Conservation (phyloP, 2,329 filamentous ascomycete species). For the Fusarium xyrophilum region DNA sequence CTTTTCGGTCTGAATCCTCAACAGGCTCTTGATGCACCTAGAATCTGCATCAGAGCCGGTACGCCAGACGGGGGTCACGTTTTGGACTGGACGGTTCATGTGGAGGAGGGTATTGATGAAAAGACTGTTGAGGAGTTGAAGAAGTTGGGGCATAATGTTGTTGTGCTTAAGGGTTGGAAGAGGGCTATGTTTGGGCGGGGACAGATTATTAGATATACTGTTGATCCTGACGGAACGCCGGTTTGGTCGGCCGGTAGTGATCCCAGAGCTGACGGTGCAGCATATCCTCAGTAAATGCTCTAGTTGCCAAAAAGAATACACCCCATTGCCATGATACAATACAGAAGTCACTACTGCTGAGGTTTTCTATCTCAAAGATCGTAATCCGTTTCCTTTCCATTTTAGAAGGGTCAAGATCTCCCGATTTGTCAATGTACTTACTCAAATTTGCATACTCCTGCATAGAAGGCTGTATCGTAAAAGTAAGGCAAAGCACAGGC, state of each 20-base stretch:
- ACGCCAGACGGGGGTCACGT: conserved; percentile 67
- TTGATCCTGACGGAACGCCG: conserved; percentile 72
- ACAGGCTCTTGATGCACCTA: conserved; percentile 85
- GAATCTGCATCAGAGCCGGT: conserved; percentile 84
- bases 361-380: too few relatives aligned
- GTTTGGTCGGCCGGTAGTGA: conserved; percentile 93
- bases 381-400: too few relatives aligned
- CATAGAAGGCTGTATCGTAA: too few relatives aligned
- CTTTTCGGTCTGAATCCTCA: conserved; percentile 84
- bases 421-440: too few relatives aligned
- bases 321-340: fast-evolving
- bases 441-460: too few relatives aligned
- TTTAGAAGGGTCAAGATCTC: too few relatives aligned
- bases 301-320: fast-evolving
- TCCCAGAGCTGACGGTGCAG: conserved; percentile 79
- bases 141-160: conserved; percentile 74
- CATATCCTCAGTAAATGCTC: conserved; percentile 55
- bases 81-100: conserved; percentile 70
- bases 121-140: conserved; percentile 72
- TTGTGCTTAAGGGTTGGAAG: conserved; percentile 69
- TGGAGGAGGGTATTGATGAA: conserved; percentile 82
- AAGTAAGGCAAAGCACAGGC: background rate
- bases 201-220: conserved; percentile 80
- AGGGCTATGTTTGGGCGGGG: conserved; percentile 82
- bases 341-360: background rate